phyloP scores from a whole-genome alignment of 164 flowering plant species.

The Tetrastigma voinierianum region DNA sequence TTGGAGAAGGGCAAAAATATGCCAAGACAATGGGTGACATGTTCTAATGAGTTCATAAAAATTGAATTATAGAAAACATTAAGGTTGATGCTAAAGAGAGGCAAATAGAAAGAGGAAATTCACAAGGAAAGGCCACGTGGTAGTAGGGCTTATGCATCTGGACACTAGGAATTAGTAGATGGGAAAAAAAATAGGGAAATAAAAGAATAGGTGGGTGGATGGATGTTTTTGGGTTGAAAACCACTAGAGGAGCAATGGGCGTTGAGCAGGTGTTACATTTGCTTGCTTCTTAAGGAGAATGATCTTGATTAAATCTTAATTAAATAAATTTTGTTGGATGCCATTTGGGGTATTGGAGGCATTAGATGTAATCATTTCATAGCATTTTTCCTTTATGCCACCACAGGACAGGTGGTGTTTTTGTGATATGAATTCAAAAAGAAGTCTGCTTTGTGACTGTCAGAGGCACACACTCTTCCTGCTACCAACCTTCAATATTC shows the following conservation, averaged over 20 bases:
- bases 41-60: slow-evolving; percentile 13
- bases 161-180: slow-evolving; percentile 13
- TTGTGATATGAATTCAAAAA: background rate
- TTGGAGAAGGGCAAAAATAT: slow-evolving; percentile 14
- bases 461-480: no score
- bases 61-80: slow-evolving; percentile 8
- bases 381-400: slow-evolving; percentile 16
- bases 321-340: slow-evolving; percentile 28
- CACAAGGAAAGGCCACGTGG: background rate
- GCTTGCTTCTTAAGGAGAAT: slow-evolving; percentile 32
- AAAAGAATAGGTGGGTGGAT: slow-evolving; percentile 46
- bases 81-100: slow-evolving; percentile 25
- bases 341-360: slow-evolving; percentile 28
- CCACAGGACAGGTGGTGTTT: slow-evolving; percentile 31
- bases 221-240: slow-evolving; percentile 35
- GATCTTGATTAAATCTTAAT: slow-evolving; percentile 19
- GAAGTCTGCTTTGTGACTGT: background rate
- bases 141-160: slow-evolving; percentile 31
- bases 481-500: no score
- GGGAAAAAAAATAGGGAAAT: slow-evolving; percentile 12
- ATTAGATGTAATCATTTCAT: slow-evolving; percentile 4
- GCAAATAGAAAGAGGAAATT: slow-evolving; percentile 8
- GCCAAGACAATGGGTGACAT: slow-evolving; percentile 44
- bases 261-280: slow-evolving; percentile 32
- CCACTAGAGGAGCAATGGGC: slow-evolving; percentile 35